A percentile compares a stretch with the other conserved stretches of the same genome.
These are phyloP conservation scores for Sporobolomyces pararoseus DNA, from an alignment of 768 basidiomycete species.

Conservation along the genomic window DNA sequence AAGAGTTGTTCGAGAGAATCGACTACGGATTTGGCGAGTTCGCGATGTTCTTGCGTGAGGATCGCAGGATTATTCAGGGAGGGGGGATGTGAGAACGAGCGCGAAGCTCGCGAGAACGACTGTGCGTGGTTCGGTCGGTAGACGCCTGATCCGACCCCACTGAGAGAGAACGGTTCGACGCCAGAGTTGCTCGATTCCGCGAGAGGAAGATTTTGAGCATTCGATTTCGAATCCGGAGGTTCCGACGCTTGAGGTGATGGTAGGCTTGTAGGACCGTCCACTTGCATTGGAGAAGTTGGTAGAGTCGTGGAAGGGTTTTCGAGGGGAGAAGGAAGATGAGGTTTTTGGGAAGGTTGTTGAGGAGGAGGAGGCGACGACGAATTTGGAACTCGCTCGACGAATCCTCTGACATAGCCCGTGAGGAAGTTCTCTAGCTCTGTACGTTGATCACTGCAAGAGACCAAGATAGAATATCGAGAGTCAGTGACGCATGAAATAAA, in stretches of 20 bases:
- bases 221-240: not conserved
- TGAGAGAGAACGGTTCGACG: conserved; percentile 24
- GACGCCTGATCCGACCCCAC: conserved; percentile 27
- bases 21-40: conserved; percentile 20
- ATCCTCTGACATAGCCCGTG: conserved; percentile 22
- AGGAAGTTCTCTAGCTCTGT: conserved; percentile 29
- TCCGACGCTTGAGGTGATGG: conserved; percentile 7
- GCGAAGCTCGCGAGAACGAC: not conserved
- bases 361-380: not conserved
- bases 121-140: not conserved
- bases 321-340: no score
- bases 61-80: not conserved
- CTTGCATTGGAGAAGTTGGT: not conserved
- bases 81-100: not conserved
- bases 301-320: no score
- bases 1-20: conserved; percentile 34
- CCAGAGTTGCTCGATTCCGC: conserved; percentile 38
- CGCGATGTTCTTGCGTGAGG: not conserved
- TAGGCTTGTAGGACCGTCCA: not conserved
- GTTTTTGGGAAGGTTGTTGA: not conserved
- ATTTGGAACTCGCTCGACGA: not conserved
- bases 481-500: no score
- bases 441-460: conserved; percentile 12
- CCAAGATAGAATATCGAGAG: not conserved
- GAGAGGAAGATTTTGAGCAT: not conserved